Evolutionary conservation across 2,329 filamentous ascomycete species (phyloP).

Genomic region (Didymella arachidicola): DNA sequence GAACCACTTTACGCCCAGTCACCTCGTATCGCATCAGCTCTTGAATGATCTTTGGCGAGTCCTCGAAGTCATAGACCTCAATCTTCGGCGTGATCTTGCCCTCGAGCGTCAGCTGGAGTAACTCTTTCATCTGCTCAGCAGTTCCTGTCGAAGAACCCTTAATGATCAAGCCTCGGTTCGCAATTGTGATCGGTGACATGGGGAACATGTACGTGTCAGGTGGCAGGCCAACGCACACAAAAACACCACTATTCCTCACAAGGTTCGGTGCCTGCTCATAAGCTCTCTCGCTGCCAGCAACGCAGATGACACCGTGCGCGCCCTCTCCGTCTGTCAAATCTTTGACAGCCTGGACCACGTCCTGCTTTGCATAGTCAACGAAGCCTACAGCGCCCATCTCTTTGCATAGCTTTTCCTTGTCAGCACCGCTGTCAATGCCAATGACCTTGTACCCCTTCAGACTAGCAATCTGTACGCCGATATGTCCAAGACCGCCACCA

Average conservation of each 20-base stretch:
- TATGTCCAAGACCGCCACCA: constrained; percentile 78
- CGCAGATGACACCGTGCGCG: constrained; percentile 57
- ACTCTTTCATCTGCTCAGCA: constrained; percentile 55
- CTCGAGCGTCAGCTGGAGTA: constrained; percentile 54
- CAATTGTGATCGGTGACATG: constrained; percentile 57
- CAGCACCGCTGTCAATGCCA: constrained; percentile 82
- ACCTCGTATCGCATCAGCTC: constrained; percentile 47
- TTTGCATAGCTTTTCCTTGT: constrained; percentile 75
- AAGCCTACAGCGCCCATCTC: constrained; percentile 75
- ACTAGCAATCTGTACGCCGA: constrained; percentile 80
- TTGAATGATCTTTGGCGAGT: constrained; percentile 47
- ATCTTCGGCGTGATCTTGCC: constrained; percentile 53
- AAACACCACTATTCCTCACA: constrained; percentile 56
- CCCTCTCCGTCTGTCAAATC: constrained; percentile 54
- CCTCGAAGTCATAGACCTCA: constrained; percentile 48
- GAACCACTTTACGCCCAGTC: constrained; percentile 48
- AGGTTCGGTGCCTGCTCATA: constrained; percentile 56
- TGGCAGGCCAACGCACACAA: constrained; percentile 59
- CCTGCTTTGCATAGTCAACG: constrained; percentile 75
- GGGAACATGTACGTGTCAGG: constrained; percentile 55
- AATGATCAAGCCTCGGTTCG: constrained; percentile 56
- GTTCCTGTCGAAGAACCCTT: constrained; percentile 58
- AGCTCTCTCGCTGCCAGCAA: constrained; percentile 55
- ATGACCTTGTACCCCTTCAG: constrained; percentile 86
- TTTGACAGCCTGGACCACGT: constrained; percentile 52